Evolutionary conservation across 495 filamentous ascomycete species (phyloP), one percentile per base, ranked within the genome.

Genomic region (Neurospora sp.): DNA sequence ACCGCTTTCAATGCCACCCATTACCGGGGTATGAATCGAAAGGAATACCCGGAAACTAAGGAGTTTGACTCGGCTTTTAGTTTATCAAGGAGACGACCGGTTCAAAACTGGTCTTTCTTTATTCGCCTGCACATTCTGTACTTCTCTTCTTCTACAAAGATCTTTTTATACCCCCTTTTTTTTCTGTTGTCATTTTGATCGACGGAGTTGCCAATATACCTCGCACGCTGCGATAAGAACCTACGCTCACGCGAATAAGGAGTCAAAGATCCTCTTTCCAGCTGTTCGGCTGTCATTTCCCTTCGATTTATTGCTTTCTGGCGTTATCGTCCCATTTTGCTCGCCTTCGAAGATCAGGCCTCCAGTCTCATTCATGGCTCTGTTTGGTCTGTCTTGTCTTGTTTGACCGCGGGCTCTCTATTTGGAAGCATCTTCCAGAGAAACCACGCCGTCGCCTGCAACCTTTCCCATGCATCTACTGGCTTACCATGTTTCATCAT

Each of bases 191-290:
- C 70, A 23, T 69, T 18, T 69, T 16, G 54, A 72, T 42, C 42
- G 37, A 75, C 59, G 62, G 69, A 38, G 69, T 71, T 54, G 40
- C 54, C 44, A 69, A 59, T 78, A 74, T 73, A 79, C 71, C 71
- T 72, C 72, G 74, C 70, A 72, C 70, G 70, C 73, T 66, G 72
- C 73, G 59, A 41, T 73, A 84, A 83, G 81, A 84, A 71, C 79
- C 71, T 71, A 79, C 82, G 82, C 82, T 83, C 82, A 83, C 82
- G 82, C 82, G 81, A 79, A 76, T 31, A 37, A 35, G 44, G 71
- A 72, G 71, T 59, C 16, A 59, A 72, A 71, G 10, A 39, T 48
- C 27, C 23, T 37, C 27, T 70, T 69, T 14, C 14, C 54, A 66
- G 54, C 54, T 66, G 12, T 37, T 66, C 27, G 66, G 39, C 23